Evolutionary conservation across 2,329 filamentous ascomycete species (phyloP), one percentile per base, ranked within the genome.

Genomic region (Aphanoascus verrucosus): DNA sequence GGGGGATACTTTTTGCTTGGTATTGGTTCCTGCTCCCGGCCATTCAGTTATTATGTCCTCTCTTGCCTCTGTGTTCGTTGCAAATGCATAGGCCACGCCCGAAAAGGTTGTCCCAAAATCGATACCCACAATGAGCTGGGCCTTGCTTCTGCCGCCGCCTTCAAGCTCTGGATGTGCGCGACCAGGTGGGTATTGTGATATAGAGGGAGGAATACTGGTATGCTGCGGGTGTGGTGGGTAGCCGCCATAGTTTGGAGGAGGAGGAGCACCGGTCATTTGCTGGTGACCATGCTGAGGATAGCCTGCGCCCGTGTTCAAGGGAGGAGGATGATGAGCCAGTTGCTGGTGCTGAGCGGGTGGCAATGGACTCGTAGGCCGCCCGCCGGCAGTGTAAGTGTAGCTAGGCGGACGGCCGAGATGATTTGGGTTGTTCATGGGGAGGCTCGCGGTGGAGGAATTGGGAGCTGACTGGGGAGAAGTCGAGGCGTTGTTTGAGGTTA

Each of bases 91-190:
- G 32, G 90, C 90, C 58, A 97, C 91, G 68, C 93, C 93, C 2
- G 93, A 97, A 70, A 97, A 98, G 4, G 93, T 98, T 15, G 93
- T 98, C 60, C 93, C 93, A 77, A 98, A 98, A 73, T 98, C 93
- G 68, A 98, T 97, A 61, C 93, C 93, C 53, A 98, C 93, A 69
- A 98, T 98, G 64, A 98, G 77, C 75, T 97, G 93, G 51, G 93
- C 87, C 77, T 96, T 96, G 75, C 85, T 94, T 67, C 88, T 83
- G 64, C 85, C 88, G 63, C 84, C 87, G 56, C 87, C 90, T 63
- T 95, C 88, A 35, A 94, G 86, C 71, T 97, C 91, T 49, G 71
- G 49, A 52, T 51, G 54, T 6, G 55, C 11, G 28, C 57, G 55
- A 15, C 48, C 54, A 47, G 55, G 40, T 6, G 48, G 45, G 17